phyloP scores from a whole-genome alignment of 2,329 filamentous ascomycete species.

The Eutypa lata region DNA sequence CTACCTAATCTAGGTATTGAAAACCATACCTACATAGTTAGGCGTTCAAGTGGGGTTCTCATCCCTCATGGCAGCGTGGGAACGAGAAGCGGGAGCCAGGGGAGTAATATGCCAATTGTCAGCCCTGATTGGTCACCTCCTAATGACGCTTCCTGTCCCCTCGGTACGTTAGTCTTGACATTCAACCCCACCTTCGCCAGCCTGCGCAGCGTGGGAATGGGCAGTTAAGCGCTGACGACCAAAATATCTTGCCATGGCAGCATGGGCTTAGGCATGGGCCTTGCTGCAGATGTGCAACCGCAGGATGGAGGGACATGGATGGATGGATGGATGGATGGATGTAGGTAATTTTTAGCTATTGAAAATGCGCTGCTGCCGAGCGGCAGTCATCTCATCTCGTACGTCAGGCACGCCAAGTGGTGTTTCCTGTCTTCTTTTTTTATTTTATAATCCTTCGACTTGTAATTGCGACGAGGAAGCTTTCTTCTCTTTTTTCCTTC shows the following conservation, averaged over 20 bases:
- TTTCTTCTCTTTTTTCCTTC: not conserved
- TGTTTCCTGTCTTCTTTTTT: not conserved
- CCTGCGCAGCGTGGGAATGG: not conserved
- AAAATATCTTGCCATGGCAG: too few species aligned
- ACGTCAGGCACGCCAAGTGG: not conserved
- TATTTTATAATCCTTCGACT: not conserved
- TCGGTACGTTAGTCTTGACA: not conserved
- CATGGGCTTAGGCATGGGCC: too few species aligned
- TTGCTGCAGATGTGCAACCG: too few species aligned
- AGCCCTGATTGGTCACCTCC: not conserved
- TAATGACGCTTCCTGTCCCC: not conserved
- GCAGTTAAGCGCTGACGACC: slow-evolving; percentile 1
- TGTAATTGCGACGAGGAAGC: not conserved
- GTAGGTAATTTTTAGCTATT: too few species aligned
- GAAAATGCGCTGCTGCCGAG: too few species aligned
- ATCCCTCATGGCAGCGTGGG: too few species aligned
- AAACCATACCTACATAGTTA: not conserved
- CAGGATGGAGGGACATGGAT: too few species aligned
- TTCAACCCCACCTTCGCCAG: too few species aligned
- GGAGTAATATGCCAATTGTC: not conserved
- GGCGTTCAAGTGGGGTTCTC: too few species aligned
- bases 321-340: not conserved
- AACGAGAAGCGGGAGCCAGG: too few species aligned
- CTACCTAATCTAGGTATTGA: too few species aligned
- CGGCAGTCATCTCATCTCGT: not conserved